Evolutionary conservation across 2,329 filamentous ascomycete genomes (phyloP).

Genomic region (Xylaria sp.): DNA sequence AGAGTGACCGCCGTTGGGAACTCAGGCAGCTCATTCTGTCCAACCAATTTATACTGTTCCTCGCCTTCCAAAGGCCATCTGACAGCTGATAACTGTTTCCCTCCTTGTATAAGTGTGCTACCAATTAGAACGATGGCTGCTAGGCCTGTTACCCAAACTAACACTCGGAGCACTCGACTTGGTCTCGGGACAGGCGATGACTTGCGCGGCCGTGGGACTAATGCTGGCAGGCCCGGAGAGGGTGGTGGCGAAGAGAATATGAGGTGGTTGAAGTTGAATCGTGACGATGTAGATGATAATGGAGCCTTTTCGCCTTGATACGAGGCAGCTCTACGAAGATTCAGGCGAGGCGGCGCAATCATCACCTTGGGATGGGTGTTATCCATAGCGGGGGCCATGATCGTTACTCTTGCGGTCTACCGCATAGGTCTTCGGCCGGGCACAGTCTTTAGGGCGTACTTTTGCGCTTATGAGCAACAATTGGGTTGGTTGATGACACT

Average conservation of each 20-base stretch:
- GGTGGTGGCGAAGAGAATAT: conserved; percentile 72
- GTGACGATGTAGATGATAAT: conserved; percentile 69
- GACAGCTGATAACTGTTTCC: conserved; percentile 49
- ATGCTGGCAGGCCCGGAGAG: conserved; percentile 76
- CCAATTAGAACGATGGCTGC: conserved; percentile 64
- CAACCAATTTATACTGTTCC: conserved; percentile 73
- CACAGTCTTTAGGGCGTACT: not conserved
- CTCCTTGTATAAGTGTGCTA: conserved; percentile 49
- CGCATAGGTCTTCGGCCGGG: conserved; percentile 12
- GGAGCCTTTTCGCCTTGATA: conserved; percentile 66
- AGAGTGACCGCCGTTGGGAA: conserved; percentile 79
- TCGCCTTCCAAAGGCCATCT: conserved; percentile 53
- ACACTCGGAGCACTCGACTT: conserved; percentile 65
- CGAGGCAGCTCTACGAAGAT: conserved; percentile 67
- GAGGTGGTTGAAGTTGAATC: conserved; percentile 75
- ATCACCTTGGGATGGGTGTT: conserved; percentile 62
- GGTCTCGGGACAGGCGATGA: conserved; percentile 67
- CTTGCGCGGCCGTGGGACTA: conserved; percentile 73
- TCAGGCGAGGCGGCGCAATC: conserved; percentile 66
- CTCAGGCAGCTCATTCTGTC: conserved; percentile 72
- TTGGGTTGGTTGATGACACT: conserved; percentile 1
- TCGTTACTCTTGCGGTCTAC: not conserved
- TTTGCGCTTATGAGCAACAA: conserved; percentile 4
- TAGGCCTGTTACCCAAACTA: conserved; percentile 65
- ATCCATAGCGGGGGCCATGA: conserved; percentile 61